Conservation (phyloP, 495 filamentous ascomycete genomes). For the Penicillium ucsense region DNA sequence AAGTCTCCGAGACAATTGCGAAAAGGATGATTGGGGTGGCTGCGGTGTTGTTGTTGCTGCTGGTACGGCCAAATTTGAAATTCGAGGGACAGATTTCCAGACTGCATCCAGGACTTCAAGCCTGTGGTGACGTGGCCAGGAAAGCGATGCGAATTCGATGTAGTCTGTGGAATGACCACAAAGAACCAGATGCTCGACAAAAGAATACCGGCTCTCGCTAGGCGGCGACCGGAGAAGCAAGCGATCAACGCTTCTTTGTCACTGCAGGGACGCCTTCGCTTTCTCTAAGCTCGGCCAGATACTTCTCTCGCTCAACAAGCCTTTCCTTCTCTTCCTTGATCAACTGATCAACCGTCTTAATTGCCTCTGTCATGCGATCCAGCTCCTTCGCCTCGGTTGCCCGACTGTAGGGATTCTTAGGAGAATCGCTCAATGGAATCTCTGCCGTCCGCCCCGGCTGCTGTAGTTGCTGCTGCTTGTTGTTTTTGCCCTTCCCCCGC, state of each 20-base stretch:
- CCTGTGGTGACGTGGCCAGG: neutral
- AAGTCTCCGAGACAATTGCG: no score
- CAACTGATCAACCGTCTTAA: conserved; percentile 62
- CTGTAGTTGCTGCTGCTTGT: conserved; percentile 19
- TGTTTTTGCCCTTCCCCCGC: conserved; percentile 39
- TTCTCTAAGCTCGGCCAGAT: conserved; percentile 53
- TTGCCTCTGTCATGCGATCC: conserved; percentile 45
- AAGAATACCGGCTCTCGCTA: neutral
- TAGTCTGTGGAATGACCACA: no score
- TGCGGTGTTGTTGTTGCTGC: no score
- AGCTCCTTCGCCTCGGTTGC: conserved; percentile 65
- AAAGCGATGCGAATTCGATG: no score
- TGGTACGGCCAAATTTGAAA: no score
- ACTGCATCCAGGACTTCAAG: neutral
- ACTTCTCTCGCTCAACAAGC: conserved; percentile 51
- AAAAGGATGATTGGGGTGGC: no score
- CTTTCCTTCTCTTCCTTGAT: conserved; percentile 58
- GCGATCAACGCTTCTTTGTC: conserved; percentile 34
- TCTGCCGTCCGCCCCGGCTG: conserved; percentile 51
- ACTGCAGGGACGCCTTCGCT: conserved; percentile 33
- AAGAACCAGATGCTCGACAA: no score
- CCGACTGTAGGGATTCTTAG: conserved; percentile 61
- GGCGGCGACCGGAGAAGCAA: neutral
- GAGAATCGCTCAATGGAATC: conserved; percentile 54
- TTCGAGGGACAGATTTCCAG: no score